phyloP scores from a whole-genome alignment of 1,284 basidiomycete genomes.

The Leucoagaricus sp. region DNA sequence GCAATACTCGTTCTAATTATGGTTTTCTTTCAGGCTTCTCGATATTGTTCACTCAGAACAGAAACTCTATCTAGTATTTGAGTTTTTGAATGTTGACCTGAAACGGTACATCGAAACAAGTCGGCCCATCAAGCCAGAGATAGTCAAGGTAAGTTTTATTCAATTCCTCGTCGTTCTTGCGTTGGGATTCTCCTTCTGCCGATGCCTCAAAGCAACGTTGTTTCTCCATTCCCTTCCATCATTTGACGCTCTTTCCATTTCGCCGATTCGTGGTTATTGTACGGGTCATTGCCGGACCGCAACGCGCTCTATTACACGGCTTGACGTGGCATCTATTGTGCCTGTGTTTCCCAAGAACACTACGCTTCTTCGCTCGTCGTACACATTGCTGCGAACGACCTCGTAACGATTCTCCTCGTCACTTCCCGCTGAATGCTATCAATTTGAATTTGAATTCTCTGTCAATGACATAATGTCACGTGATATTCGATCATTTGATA shows the following conservation, averaged over 20 bases:
- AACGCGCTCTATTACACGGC: slow-evolving; percentile 12
- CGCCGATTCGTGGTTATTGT: neutral
- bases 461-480: slow-evolving; percentile 28
- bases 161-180: neutral
- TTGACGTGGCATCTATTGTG: slow-evolving; percentile 7
- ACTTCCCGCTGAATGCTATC: slow-evolving; percentile 8
- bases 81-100: slow-evolving; percentile 92
- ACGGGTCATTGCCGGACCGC: slow-evolving; percentile 7
- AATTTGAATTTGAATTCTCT: slow-evolving; percentile 14
- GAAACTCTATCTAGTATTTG: slow-evolving; percentile 97
- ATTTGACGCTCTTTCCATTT: slow-evolving; percentile 11
- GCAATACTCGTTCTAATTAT: slow-evolving; percentile 2
- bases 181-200: slow-evolving; percentile 11
- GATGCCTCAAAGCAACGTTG: slow-evolving; percentile 5
- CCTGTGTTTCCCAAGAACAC: neutral
- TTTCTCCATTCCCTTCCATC: slow-evolving; percentile 10
- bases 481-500: slow-evolving; percentile 16
- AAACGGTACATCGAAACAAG: slow-evolving; percentile 94
- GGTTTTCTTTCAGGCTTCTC: slow-evolving; percentile 64
- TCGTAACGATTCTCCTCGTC: neutral
- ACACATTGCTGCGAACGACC: slow-evolving; percentile 8
- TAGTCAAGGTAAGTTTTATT: slow-evolving; percentile 72
- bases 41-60: slow-evolving; percentile 98
- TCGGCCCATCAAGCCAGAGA: slow-evolving; percentile 72
- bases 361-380: slow-evolving; percentile 9